These are phyloP conservation scores for Alternaria viburni DNA, from an alignment of 2,329 filamentous ascomycete species.

Conservation along the genomic window DNA sequence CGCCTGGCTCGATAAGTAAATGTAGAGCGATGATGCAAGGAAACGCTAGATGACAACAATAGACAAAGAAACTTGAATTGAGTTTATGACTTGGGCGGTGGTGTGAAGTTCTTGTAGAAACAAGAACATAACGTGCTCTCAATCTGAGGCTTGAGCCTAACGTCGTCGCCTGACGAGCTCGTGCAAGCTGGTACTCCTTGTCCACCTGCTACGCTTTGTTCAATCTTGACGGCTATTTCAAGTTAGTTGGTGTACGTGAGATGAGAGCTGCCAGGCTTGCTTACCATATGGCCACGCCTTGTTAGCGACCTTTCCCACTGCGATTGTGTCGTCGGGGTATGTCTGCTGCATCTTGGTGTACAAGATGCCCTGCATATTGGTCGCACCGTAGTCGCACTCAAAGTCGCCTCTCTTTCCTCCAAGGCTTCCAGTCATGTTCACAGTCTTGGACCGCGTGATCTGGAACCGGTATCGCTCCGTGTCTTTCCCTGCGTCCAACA, in stretches of 20 bases:
- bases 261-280: background rate
- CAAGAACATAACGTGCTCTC: constrained; percentile 52
- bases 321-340: constrained; percentile 43
- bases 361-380: constrained; percentile 62
- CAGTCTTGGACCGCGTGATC: constrained; percentile 59
- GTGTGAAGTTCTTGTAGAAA: constrained; percentile 53
- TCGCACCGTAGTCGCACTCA: constrained; percentile 65
- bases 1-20: constrained; percentile 7
- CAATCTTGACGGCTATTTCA: constrained; percentile 59
- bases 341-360: constrained; percentile 62
- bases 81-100: constrained; percentile 15
- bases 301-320: constrained; percentile 36
- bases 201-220: constrained; percentile 58
- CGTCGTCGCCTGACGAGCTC: constrained; percentile 45
- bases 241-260: constrained; percentile 7
- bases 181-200: constrained; percentile 62
- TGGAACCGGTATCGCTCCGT: constrained; percentile 66
- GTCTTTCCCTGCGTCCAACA: constrained; percentile 56
- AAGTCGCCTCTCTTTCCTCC: constrained; percentile 55
- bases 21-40: constrained; percentile 4
- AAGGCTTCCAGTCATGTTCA: constrained; percentile 57
- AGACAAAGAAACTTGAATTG: background rate
- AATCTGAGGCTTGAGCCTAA: constrained; percentile 47
- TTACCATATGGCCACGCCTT: constrained; percentile 46
- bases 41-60: constrained; percentile 8